These are phyloP conservation scores for Echeveria elegans DNA, from an alignment of 164 flowering plant genomes.

Conservation along the genomic window DNA sequence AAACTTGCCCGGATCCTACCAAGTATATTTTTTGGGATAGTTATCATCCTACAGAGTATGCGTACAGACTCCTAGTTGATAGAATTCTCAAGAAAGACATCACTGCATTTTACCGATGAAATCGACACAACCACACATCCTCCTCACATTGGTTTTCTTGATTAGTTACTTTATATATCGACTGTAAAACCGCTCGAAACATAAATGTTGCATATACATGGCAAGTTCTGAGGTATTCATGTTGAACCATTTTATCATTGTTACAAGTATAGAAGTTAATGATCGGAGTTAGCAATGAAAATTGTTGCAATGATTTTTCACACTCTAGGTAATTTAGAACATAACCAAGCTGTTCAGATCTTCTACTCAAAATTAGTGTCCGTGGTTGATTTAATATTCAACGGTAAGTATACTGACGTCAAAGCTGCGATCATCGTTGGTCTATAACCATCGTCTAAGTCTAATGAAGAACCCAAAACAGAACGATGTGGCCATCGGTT, in stretches of 20 bases:
- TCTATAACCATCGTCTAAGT: slow-evolving; percentile 24
- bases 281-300: too few relatives aligned
- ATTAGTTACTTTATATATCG: too few relatives aligned
- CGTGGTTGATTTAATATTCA: neutral
- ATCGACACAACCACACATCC: neutral
- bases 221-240: too few relatives aligned
- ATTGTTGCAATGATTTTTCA: too few relatives aligned
- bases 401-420: slow-evolving; percentile 5
- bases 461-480: slow-evolving; percentile 27
- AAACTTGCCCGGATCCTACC: slow-evolving; percentile 25
- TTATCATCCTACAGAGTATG: slow-evolving; percentile 39
- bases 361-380: neutral
- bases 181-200: too few relatives aligned
- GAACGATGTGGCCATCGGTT: slow-evolving; percentile 24
- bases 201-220: too few relatives aligned
- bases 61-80: slow-evolving; percentile 19
- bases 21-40: slow-evolving; percentile 53
- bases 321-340: too few relatives aligned
- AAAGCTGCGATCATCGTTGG: slow-evolving; percentile 27
- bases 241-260: too few relatives aligned
- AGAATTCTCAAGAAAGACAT: slow-evolving; percentile 10
- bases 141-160: too few relatives aligned
- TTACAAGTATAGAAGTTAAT: too few relatives aligned
- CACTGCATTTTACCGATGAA: slow-evolving; percentile 18
- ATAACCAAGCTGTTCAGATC: neutral